phyloP scores from a whole-genome alignment of 208 protist species.

The Acanthamoeba sp. region DNA sequence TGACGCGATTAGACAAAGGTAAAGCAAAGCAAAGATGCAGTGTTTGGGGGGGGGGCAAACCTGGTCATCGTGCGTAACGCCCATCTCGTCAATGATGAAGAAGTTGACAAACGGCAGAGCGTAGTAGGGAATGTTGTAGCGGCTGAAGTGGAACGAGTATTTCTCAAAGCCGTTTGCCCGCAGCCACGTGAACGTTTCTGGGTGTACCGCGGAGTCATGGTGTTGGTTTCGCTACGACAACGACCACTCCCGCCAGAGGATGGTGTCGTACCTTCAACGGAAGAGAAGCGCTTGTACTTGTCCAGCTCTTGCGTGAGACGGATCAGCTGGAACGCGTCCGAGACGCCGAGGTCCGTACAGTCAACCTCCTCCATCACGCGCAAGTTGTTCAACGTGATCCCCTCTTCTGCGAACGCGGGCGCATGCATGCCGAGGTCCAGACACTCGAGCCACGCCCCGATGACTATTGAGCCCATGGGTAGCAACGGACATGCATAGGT shows the following conservation, averaged over 20 bases:
- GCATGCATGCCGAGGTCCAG: neutral
- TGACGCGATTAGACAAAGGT: too few relatives aligned
- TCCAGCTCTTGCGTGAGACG: neutral
- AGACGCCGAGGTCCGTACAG: neutral
- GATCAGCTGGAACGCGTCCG: neutral
- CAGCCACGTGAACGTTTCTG: conserved; percentile 72
- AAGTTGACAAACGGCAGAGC: conserved; percentile 76
- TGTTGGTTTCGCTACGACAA: too few relatives aligned
- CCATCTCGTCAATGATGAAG: conserved; percentile 80
- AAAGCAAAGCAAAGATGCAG: too few relatives aligned
- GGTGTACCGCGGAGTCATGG: neutral
- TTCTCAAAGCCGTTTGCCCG: conserved; percentile 56
- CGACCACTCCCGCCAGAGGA: too few relatives aligned
- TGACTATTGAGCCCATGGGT: neutral
- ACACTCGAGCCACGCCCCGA: conserved; percentile 22
- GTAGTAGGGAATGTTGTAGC: conserved; percentile 78
- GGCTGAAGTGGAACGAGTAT: conserved; percentile 71
- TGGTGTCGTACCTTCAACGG: conserved; percentile 62
- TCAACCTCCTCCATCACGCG: conserved; percentile 2
- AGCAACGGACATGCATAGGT: neutral
- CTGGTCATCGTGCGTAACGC: conserved; percentile 76
- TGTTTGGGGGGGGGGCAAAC: neutral
- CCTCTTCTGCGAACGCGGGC: conserved; percentile 7
- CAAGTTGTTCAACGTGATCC: neutral
- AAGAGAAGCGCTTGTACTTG: conserved; percentile 50